A percentile compares a stretch with the other conserved stretches of the same genome.
Evolutionary conservation across 2,329 filamentous ascomycete genomes (phyloP).

Genomic region (Stachybotrys chlorohalonatus): DNA sequence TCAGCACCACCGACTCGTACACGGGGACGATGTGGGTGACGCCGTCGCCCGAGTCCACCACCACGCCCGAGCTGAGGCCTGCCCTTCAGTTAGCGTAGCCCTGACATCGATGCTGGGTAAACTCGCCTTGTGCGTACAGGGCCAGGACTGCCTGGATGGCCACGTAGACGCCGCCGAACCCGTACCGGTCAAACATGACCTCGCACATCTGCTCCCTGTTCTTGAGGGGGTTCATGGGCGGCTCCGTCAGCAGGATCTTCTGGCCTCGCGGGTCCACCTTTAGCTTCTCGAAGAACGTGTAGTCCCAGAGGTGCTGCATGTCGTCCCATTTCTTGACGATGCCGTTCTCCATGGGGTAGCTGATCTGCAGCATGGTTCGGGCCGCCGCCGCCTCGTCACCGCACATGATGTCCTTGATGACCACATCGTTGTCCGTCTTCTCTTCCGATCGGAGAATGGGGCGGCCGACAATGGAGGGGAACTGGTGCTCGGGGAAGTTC

Average conservation of each 20-base stretch:
- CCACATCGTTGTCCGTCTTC: conserved; percentile 50
- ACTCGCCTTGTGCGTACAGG: conserved; percentile 84
- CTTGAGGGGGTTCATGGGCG: conserved; percentile 93
- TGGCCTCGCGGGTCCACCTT: conserved; percentile 80
- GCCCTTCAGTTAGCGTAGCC: conserved; percentile 6
- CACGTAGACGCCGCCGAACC: conserved; percentile 94
- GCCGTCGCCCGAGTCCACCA: conserved; percentile 95
- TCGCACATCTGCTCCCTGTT: conserved; percentile 98
- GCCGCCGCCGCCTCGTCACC: conserved; percentile 95
- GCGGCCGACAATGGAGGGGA: conserved; percentile 94
- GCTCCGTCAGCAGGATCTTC: conserved; percentile 96
- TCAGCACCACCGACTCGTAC: conserved; percentile 95
- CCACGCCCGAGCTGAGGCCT: conserved; percentile 88
- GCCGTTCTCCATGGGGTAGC: conserved; percentile 99
- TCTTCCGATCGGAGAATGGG: conserved; percentile 97
- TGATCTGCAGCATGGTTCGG: conserved; percentile 95
- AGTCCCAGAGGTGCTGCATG: conserved; percentile 99
- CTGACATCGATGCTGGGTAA: neutral
- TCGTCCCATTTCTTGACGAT: conserved; percentile 99
- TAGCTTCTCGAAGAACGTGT: conserved; percentile 97
- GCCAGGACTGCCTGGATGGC: conserved; percentile 96
- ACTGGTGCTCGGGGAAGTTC: conserved; percentile 99
- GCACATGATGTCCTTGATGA: conserved; percentile 98
- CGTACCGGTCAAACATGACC: conserved; percentile 98
- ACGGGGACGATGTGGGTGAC: conserved; percentile 98